Evolutionary conservation across 345 rosid species (phyloP).

Genomic region (Acer campestre): DNA sequence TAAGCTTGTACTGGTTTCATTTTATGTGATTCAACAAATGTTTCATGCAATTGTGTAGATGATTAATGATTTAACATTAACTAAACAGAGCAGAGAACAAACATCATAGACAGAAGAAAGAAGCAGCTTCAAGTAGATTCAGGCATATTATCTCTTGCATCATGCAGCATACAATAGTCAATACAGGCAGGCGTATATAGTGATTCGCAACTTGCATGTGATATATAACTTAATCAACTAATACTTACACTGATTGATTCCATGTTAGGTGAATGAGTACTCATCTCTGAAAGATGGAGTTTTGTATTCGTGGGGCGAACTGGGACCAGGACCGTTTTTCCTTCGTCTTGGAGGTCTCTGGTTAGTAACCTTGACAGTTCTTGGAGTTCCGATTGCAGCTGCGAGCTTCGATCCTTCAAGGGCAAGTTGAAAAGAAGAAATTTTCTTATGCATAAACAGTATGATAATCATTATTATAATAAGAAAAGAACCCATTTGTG

Average conservation of each 20-base stretch:
- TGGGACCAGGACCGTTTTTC: slow-evolving; percentile 62
- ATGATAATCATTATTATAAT: background rate
- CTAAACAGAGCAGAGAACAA: background rate
- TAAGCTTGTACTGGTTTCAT: slow-evolving; percentile 2
- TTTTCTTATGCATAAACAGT: background rate
- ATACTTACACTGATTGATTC: slow-evolving; percentile 6
- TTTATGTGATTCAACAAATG: background rate
- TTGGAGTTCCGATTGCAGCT: slow-evolving; percentile 90
- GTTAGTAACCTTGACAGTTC: slow-evolving; percentile 71
- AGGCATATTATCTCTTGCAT: background rate
- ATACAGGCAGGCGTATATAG: background rate
- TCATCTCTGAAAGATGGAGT: slow-evolving; percentile 77
- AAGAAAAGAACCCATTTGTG: background rate
- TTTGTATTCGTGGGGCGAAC: slow-evolving; percentile 90
- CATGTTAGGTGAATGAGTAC: slow-evolving; percentile 81
- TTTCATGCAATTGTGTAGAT: background rate
- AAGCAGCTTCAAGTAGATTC: background rate
- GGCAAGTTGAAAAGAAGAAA: slow-evolving; percentile 38
- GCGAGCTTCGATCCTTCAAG: slow-evolving; percentile 96
- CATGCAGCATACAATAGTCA: background rate
- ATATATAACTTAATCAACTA: background rate
- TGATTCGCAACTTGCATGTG: no score
- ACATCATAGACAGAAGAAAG: background rate
- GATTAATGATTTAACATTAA: background rate
- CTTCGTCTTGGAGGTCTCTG: slow-evolving; percentile 92